phyloP scores from a whole-genome alignment of 306 rosid genomes.

The Rubus idaeus region DNA sequence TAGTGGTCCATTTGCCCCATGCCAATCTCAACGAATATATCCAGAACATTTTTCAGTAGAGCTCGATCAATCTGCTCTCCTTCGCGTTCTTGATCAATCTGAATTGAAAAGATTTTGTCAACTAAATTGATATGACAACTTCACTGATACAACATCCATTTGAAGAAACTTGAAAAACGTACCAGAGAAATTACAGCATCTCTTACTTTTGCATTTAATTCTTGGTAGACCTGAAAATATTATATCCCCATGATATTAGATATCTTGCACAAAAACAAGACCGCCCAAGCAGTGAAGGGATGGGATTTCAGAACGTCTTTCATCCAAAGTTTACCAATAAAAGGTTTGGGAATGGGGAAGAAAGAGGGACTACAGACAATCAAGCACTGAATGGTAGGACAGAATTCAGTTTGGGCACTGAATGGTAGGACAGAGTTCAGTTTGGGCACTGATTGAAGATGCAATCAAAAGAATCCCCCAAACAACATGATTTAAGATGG shows the following conservation, averaged over 20 bases:
- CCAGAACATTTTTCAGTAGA: conserved; percentile 53
- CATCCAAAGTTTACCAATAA: neutral
- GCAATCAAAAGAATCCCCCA: conserved; percentile 3
- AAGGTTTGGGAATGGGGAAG: neutral
- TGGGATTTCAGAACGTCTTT: neutral
- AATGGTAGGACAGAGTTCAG: neutral
- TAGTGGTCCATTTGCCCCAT: conserved; percentile 44
- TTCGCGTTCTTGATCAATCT: conserved; percentile 62
- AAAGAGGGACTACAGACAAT: neutral
- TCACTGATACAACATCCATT: neutral
- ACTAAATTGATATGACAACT: conserved; percentile 2
- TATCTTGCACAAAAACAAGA: neutral
- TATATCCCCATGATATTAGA: neutral
- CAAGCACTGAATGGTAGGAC: neutral
- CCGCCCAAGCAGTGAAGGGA: neutral
- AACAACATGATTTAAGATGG: neutral
- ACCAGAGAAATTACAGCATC: conserved; percentile 72
- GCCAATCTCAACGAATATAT: conserved; percentile 62
- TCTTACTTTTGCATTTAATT: conserved; percentile 56
- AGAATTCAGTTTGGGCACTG: neutral
- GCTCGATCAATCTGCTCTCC: conserved; percentile 64
- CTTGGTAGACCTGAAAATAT: conserved; percentile 55
- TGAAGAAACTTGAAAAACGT: conserved; percentile 15
- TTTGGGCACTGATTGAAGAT: neutral
- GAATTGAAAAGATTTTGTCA: conserved; percentile 3